Evolutionary conservation across 257 asterid genomes (phyloP).

Genomic region (Rhazya stricta): DNA sequence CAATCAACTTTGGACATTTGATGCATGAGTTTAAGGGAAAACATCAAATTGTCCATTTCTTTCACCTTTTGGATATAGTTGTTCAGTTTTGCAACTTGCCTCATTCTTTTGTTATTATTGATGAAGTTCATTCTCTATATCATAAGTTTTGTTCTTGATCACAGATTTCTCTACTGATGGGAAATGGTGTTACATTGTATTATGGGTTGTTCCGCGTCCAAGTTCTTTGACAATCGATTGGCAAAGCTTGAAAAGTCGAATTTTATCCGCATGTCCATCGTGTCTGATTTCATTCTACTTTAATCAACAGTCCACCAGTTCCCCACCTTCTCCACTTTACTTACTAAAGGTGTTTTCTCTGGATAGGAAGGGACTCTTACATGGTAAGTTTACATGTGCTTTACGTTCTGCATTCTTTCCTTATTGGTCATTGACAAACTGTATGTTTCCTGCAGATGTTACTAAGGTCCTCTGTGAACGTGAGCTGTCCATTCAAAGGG

Average conservation of each 20-base stretch:
- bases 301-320: conserved; percentile 25
- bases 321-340: conserved; percentile 31
- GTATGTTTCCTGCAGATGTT: conserved; percentile 30
- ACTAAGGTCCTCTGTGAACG: conserved; percentile 45
- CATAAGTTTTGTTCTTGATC: conserved; percentile 8
- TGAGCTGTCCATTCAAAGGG: conserved; percentile 44
- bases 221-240: conserved; percentile 36
- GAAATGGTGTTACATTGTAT: conserved; percentile 52
- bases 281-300: conserved; percentile 31
- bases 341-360: conserved; percentile 38
- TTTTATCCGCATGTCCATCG: conserved; percentile 43
- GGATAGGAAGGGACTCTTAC: conserved; percentile 46
- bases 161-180: conserved; percentile 56
- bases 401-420: too few relatives aligned
- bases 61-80: neutral
- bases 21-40: neutral
- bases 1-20: neutral
- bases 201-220: conserved; percentile 47
- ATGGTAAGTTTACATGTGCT: conserved; percentile 28
- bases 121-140: neutral
- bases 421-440: neutral
- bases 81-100: neutral
- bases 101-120: neutral
- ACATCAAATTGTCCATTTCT: neutral
- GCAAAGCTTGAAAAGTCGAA: conserved; percentile 43